Evolutionary conservation across 140 eudicot genomes (phyloP).

Genomic region (Cichorium intybus): DNA sequence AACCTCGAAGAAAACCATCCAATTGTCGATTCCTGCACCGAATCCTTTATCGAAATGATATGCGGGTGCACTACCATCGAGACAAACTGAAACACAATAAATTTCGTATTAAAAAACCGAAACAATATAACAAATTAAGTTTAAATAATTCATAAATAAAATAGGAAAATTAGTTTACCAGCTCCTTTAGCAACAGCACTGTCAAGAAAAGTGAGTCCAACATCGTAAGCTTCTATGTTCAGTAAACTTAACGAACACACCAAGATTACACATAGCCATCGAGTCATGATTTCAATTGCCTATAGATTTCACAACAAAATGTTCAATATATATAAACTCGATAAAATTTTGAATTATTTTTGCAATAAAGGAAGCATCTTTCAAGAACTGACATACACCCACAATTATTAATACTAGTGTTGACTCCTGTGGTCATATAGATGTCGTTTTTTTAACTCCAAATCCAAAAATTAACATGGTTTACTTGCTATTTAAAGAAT

Average conservation of each 20-base stretch:
- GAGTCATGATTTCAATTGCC: conserved; percentile 22
- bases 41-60: conserved; percentile 72
- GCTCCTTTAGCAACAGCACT: conserved; percentile 89
- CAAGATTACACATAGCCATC: conserved; percentile 30
- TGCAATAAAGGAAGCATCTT: conserved; percentile 11
- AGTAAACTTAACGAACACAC: conserved; percentile 30
- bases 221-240: conserved; percentile 41
- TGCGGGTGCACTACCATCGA: conserved; percentile 95
- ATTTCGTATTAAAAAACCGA: neutral
- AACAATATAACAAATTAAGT: neutral
- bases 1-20: conserved; percentile 79
- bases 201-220: conserved; percentile 50
- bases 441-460: neutral
- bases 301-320: conserved; percentile 1
- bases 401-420: neutral
- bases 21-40: conserved; percentile 68
- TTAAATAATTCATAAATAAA: neutral
- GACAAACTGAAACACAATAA: conserved; percentile 49
- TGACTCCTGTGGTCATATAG: conserved; percentile 11
- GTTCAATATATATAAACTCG: neutral
- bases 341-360: neutral
- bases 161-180: conserved; percentile 38
- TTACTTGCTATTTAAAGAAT: neutral
- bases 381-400: conserved; percentile 16
- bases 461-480: neutral